Percentiles rank a stretch among this genome's conserved stretches.
These are phyloP conservation scores for Datisca glomerata DNA, from an alignment of 306 rosid species.

Conservation along the genomic window DNA sequence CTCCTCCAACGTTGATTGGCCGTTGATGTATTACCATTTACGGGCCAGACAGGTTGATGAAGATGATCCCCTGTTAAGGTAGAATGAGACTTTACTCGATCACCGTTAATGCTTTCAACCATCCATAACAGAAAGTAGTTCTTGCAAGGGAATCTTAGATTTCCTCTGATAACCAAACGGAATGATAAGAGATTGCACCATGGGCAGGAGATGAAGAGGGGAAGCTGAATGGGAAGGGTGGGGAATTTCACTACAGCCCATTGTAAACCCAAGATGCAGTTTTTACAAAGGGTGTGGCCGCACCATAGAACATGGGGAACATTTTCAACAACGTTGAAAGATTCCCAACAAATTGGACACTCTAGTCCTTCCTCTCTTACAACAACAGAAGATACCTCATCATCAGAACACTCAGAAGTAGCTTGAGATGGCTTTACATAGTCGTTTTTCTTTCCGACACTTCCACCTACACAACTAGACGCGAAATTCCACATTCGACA, in stretches of 20 bases:
- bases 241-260: constrained; percentile 97
- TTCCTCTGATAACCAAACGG: constrained; percentile 72
- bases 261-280: constrained; percentile 84
- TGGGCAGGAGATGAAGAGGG: constrained; percentile 90
- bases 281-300: constrained; percentile 97
- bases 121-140: constrained; percentile 99
- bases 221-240: constrained; percentile 86
- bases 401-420: constrained; percentile 76
- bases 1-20: constrained; percentile 51
- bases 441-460: constrained; percentile 37
- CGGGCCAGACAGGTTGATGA: constrained; percentile 36
- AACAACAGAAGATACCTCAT: constrained; percentile 55
- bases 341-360: constrained; percentile 96
- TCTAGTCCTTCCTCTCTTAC: constrained; percentile 92
- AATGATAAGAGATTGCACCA: constrained; percentile 95
- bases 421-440: constrained; percentile 33
- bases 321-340: constrained; percentile 90
- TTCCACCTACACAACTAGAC: constrained; percentile 74
- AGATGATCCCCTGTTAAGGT: constrained; percentile 43
- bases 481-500: constrained; percentile 96
- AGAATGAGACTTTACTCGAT: constrained; percentile 56
- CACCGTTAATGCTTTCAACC: constrained; percentile 96
- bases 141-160: constrained; percentile 78
- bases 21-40: constrained; percentile 29
- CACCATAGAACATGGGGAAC: constrained; percentile 98